Evolutionary conservation across 176 grass and related monocot genomes (phyloP).

Genomic region (Thinopyrum elongatum): DNA sequence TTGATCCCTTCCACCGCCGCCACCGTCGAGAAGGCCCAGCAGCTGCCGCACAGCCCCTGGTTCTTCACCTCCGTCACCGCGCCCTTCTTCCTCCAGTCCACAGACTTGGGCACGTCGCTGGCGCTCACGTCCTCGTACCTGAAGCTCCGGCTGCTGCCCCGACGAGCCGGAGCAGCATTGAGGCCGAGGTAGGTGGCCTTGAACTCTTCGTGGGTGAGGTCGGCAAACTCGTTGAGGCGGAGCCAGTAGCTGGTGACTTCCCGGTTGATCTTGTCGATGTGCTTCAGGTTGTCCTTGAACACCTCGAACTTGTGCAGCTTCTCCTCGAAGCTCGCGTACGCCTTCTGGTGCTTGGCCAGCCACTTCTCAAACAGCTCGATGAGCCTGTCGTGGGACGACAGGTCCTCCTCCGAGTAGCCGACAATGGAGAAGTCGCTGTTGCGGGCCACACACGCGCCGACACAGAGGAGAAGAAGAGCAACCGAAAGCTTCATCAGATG

Average conservation of each 20-base stretch:
- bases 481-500: constrained; percentile 3
- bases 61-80: constrained; percentile 85
- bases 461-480: constrained; percentile 13
- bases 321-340: constrained; percentile 72
- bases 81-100: constrained; percentile 81
- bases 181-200: constrained; percentile 63
- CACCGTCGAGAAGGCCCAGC: constrained; percentile 91
- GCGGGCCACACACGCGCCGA: constrained; percentile 21
- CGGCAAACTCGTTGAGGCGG: constrained; percentile 76
- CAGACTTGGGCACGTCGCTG: constrained; percentile 41
- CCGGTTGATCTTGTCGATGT: constrained; percentile 86
- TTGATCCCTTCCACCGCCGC: constrained; percentile 82
- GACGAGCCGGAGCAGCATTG: neutral
- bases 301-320: constrained; percentile 74
- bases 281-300: constrained; percentile 85
- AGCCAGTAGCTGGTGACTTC: constrained; percentile 82
- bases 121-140: constrained; percentile 36
- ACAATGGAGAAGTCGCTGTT: constrained; percentile 66
- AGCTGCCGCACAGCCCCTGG: constrained; percentile 92
- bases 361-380: constrained; percentile 83
- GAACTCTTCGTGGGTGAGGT: constrained; percentile 81
- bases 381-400: constrained; percentile 49
- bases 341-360: constrained; percentile 67
- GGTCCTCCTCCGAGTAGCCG: constrained; percentile 67
- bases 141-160: constrained; percentile 25